A percentile compares a stretch with the other conserved stretches of the same genome.
phyloP scores from a whole-genome alignment of 495 filamentous ascomycete genomes.

The Platismatia glauca region DNA sequence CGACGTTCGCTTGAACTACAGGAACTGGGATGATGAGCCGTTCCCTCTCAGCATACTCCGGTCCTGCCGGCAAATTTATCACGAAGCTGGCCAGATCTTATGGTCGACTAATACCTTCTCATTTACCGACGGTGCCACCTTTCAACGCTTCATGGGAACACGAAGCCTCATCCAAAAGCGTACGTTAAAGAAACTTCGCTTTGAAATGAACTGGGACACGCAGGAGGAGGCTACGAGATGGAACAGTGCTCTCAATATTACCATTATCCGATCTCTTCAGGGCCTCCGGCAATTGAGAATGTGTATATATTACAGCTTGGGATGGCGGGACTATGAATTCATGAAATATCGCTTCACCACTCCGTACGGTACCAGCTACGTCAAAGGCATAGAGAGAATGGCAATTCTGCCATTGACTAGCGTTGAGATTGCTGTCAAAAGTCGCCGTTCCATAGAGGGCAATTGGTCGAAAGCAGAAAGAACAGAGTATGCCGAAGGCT shows the following conservation, averaged over 20 bases:
- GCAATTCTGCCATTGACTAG: neutral
- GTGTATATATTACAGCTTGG: no score
- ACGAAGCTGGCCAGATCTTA: neutral
- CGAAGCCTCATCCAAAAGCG: neutral
- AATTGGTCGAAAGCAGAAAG: neutral
- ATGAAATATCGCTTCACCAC: no score
- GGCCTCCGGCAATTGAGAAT: no score
- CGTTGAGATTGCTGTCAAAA: neutral
- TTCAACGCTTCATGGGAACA: neutral
- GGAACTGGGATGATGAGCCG: neutral
- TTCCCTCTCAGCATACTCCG: neutral
- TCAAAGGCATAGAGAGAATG: no score
- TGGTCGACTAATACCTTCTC: neutral
- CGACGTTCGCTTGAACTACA: neutral
- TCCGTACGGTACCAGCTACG: no score
- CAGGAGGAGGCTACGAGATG: neutral
- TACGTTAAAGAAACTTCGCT: neutral
- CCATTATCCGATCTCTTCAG: neutral
- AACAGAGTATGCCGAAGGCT: neutral
- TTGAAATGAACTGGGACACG: neutral
- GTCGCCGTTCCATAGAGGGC: accelerated
- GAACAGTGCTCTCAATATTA: neutral
- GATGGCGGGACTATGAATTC: no score
- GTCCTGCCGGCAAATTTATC: neutral
- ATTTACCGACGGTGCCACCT: neutral